Percentiles rank a stretch among this genome's conserved stretches.
These are phyloP conservation scores for Parvularia atlantis DNA, from an alignment of 78 protist species.

Conservation along the genomic window DNA sequence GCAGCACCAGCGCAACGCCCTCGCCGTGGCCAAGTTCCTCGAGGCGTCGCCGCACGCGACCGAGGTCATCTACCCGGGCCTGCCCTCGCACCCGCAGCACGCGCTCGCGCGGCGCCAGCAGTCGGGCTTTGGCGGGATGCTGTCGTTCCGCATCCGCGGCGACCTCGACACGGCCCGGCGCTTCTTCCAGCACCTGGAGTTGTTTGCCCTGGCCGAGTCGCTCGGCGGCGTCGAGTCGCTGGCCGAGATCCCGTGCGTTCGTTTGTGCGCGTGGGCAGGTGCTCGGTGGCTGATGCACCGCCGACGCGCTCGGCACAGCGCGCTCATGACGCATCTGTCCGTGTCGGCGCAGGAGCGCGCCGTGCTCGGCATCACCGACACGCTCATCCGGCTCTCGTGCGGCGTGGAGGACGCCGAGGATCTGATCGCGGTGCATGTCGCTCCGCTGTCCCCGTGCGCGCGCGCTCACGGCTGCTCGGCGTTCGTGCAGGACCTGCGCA, in stretches of 20 bases:
- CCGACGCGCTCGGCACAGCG: too few species aligned
- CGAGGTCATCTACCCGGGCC: slow-evolving; percentile 32
- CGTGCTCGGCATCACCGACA: slow-evolving; percentile 20
- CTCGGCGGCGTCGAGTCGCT: slow-evolving; percentile 51
- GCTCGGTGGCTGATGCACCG: too few species aligned
- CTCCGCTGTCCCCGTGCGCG: too few species aligned
- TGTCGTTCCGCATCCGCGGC: slow-evolving; percentile 25
- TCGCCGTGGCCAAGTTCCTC: slow-evolving; percentile 28
- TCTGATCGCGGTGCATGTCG: too few species aligned
- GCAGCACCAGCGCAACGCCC: slow-evolving; percentile 23
- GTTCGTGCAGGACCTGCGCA: too few species aligned
- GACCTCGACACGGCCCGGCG: neutral
- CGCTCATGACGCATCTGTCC: slow-evolving; percentile 54
- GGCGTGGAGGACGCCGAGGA: slow-evolving; percentile 59
- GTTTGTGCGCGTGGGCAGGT: too few species aligned
- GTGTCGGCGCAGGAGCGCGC: slow-evolving; percentile 40
- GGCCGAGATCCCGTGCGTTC: slow-evolving; percentile 15
- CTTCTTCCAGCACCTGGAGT: slow-evolving; percentile 20
- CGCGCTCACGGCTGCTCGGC: too few species aligned
- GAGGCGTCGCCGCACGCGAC: slow-evolving; percentile 20
- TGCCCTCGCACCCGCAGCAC: slow-evolving; percentile 50
- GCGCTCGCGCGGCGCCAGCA: slow-evolving; percentile 26
- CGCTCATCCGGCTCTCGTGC: slow-evolving; percentile 43
- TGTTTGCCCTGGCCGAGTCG: slow-evolving; percentile 41
- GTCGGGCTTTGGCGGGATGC: slow-evolving; percentile 25